Evolutionary conservation across 2,329 filamentous ascomycete species (phyloP).

Genomic region (Beauveria australis): DNA sequence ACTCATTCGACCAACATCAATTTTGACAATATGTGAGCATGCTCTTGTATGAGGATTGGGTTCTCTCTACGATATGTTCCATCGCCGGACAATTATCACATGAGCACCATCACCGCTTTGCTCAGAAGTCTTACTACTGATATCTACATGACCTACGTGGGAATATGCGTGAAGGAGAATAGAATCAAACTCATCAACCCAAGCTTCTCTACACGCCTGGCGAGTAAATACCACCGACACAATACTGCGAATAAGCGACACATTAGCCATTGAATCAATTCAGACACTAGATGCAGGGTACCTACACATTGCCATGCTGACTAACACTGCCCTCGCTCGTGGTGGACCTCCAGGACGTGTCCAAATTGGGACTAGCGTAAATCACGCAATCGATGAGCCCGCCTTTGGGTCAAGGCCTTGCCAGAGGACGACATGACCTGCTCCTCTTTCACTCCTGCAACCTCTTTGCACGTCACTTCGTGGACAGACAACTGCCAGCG

Average conservation of each 20-base stretch:
- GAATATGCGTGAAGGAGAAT: too few species aligned
- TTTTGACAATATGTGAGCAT: too few species aligned
- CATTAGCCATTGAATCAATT: background rate
- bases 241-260: background rate
- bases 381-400: slow-evolving; percentile 26
- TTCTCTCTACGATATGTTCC: too few species aligned
- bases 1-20: too few species aligned
- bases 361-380: slow-evolving; percentile 18
- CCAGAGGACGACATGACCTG: slow-evolving; percentile 15
- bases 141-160: too few species aligned
- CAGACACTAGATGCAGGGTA: background rate
- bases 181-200: too few species aligned
- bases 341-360: background rate
- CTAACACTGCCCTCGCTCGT: background rate
- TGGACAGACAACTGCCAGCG: slow-evolving; percentile 3
- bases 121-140: too few species aligned
- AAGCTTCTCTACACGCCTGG: too few species aligned
- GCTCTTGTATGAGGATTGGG: too few species aligned
- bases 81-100: too few species aligned
- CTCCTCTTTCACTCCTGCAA: slow-evolving; percentile 13
- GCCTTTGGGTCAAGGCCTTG: slow-evolving; percentile 13
- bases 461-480: slow-evolving; percentile 14
- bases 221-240: too few species aligned
- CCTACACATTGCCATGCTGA: background rate
- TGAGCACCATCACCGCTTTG: too few species aligned